phyloP scores from a whole-genome alignment of 768 basidiomycete species.

The Infundibulicybe gibba region DNA sequence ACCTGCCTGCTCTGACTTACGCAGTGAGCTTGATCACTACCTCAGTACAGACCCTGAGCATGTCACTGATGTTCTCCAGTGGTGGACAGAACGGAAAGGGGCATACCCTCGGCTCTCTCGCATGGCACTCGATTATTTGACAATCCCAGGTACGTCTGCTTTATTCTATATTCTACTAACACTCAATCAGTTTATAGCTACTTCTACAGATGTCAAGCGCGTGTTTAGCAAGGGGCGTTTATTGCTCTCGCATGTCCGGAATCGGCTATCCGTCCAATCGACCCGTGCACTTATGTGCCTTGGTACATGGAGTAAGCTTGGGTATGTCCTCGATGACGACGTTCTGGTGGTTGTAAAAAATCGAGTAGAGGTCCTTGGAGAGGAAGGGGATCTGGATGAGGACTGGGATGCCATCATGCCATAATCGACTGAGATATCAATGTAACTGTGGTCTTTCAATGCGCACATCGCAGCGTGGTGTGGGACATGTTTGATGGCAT shows the following conservation, averaged over 20 bases:
- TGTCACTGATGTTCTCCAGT: slow-evolving; percentile 17
- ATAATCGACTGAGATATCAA: too few species aligned
- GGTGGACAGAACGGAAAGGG: slow-evolving; percentile 21
- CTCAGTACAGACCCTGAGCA: slow-evolving; percentile 19
- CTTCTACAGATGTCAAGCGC: slow-evolving; percentile 25
- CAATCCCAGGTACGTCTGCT: slow-evolving; percentile 22
- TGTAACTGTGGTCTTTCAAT: too few species aligned
- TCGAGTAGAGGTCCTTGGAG: neutral
- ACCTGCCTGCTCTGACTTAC: slow-evolving; percentile 7
- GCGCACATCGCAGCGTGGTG: too few species aligned
- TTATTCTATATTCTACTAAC: slow-evolving; percentile 1
- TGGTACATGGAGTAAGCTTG: too few species aligned
- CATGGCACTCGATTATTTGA: slow-evolving; percentile 30
- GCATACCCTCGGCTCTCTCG: slow-evolving; percentile 23
- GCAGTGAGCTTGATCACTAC: slow-evolving; percentile 14
- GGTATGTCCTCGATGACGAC: slow-evolving; percentile 22
- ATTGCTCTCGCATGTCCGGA: slow-evolving; percentile 21
- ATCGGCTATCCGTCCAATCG: slow-evolving; percentile 17
- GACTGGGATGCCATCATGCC: too few species aligned
- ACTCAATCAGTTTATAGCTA: slow-evolving; percentile 17
- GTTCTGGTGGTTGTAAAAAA: slow-evolving; percentile 8
- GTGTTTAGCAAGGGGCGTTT: slow-evolving; percentile 23
- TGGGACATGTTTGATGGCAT: too few species aligned
- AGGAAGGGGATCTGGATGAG: neutral
- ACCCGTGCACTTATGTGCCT: slow-evolving; percentile 29